A percentile compares a stretch with the other conserved stretches of the same genome.
Evolutionary conservation across 1,139 yeast species (phyloP).

Genomic region (Taphrina communis): DNA sequence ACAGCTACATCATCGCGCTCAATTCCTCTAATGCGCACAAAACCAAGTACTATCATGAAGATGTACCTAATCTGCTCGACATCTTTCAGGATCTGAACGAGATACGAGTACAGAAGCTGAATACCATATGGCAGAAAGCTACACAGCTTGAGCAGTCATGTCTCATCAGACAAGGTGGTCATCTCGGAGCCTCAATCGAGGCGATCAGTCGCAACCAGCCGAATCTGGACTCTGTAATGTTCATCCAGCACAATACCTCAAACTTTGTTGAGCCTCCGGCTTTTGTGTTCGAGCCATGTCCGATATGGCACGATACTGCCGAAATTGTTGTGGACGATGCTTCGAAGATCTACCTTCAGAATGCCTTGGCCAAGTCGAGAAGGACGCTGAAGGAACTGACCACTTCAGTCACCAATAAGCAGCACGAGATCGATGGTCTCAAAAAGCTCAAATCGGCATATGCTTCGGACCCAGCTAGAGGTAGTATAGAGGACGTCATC

Average conservation of each 20-base stretch:
- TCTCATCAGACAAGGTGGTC: constrained; percentile 60
- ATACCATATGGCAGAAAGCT: constrained; percentile 72
- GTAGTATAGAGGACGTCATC: constrained; percentile 57
- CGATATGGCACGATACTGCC: constrained; percentile 92
- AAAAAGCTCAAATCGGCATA: constrained; percentile 52
- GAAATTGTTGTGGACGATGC: constrained; percentile 65
- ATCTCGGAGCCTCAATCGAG: constrained; percentile 56
- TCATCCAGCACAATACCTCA: constrained; percentile 78
- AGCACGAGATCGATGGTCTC: constrained; percentile 60
- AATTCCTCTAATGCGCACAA: constrained; percentile 86
- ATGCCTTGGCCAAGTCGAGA: constrained; percentile 61
- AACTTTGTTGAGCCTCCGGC: constrained; percentile 87
- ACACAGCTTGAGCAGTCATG: constrained; percentile 66
- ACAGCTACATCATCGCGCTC: constrained; percentile 77
- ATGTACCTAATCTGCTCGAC: constrained; percentile 88
- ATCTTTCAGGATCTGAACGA: constrained; percentile 85
- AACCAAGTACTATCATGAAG: constrained; percentile 92
- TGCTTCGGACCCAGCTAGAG: constrained; percentile 51
- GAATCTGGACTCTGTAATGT: constrained; percentile 83
- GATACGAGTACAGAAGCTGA: constrained; percentile 72
- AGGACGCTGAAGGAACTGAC: constrained; percentile 58
- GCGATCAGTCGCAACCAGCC: constrained; percentile 76
- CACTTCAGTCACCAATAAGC: constrained; percentile 57
- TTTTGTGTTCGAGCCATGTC: constrained; percentile 81
- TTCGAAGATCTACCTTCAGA: constrained; percentile 70